Conservation (phyloP, 2,329 filamentous ascomycete species). For the Xylariaceae sp. region DNA sequence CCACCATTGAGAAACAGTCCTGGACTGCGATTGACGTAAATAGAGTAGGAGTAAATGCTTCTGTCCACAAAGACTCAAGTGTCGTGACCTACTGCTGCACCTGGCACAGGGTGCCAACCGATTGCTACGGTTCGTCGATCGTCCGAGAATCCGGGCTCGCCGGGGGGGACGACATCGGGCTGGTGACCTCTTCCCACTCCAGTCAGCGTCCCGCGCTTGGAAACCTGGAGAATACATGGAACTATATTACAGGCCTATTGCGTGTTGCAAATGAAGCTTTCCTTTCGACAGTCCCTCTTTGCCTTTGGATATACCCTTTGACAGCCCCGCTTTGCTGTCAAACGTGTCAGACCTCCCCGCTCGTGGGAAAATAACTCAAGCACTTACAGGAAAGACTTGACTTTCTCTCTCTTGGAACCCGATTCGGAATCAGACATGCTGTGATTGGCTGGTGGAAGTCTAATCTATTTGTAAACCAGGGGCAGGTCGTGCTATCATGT, state of each 20-base stretch:
- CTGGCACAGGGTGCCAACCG: slow-evolving; percentile 21
- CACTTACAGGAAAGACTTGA: neutral
- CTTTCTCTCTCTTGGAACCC: neutral
- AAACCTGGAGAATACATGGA: neutral
- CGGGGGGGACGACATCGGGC: slow-evolving; percentile 17
- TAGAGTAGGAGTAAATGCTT: too few species aligned
- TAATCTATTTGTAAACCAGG: too few species aligned
- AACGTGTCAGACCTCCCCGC: slow-evolving; percentile 9
- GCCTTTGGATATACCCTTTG: slow-evolving; percentile 12
- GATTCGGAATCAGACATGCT: neutral
- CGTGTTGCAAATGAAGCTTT: slow-evolving; percentile 18
- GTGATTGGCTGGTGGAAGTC: too few species aligned
- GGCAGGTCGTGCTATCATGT: too few species aligned
- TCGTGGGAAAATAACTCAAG: neutral
- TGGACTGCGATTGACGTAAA: neutral
- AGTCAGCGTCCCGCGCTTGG: too few species aligned
- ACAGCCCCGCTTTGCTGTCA: slow-evolving; percentile 15
- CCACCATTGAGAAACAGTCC: neutral
- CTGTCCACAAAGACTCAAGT: too few species aligned
- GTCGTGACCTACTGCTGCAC: neutral
- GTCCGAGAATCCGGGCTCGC: slow-evolving; percentile 10
- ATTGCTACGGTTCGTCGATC: slow-evolving; percentile 14
- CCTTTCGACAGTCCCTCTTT: slow-evolving; percentile 17
- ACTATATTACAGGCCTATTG: slow-evolving; percentile 18
- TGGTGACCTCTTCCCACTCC: slow-evolving; percentile 12